A percentile compares a stretch with the other conserved stretches of the same genome.
Conservation (phyloP, 352 stramenopile species). For the Phytophthora palmivora region DNA sequence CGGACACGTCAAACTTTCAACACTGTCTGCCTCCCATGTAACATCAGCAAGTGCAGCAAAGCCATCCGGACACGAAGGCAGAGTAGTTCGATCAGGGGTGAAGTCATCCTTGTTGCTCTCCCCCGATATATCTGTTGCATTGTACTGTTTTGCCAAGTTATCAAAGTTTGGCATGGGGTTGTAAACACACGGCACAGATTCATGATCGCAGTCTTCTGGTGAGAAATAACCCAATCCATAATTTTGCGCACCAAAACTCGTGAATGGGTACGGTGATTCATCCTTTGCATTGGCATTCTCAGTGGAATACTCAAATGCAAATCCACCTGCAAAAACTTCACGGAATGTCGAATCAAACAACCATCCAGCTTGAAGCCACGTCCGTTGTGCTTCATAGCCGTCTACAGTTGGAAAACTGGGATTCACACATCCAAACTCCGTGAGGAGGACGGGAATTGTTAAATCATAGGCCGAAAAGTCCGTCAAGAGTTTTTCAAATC, state of each 20-base stretch:
- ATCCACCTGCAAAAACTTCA: slow-evolving; percentile 70
- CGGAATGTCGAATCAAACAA: slow-evolving; percentile 56
- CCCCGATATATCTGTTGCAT: slow-evolving; percentile 45
- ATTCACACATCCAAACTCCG: slow-evolving; percentile 87
- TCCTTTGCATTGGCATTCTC: slow-evolving; percentile 73
- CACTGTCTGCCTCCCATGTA: slow-evolving; percentile 51
- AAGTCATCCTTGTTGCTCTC: slow-evolving; percentile 49
- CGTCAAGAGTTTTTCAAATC: slow-evolving; percentile 66
- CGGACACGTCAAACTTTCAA: slow-evolving; percentile 48
- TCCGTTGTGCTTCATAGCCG: slow-evolving; percentile 73
- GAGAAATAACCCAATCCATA: slow-evolving; percentile 87
- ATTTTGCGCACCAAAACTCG: slow-evolving; percentile 64
- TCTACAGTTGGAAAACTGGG: slow-evolving; percentile 69
- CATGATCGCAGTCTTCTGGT: slow-evolving; percentile 71
- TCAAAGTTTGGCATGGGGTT: slow-evolving; percentile 81
- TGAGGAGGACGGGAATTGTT: slow-evolving; percentile 81
- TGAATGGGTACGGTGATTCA: slow-evolving; percentile 76
- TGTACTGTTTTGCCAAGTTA: slow-evolving; percentile 54
- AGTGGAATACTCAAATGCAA: slow-evolving; percentile 87
- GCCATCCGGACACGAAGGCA: slow-evolving; percentile 43
- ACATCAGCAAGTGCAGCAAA: slow-evolving; percentile 46
- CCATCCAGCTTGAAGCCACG: slow-evolving; percentile 68
- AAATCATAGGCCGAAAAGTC: slow-evolving; percentile 72
- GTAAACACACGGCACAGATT: slow-evolving; percentile 61
- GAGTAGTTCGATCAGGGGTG: slow-evolving; percentile 36